Evolutionary conservation across 805 yeast genomes (phyloP), one percentile per base, ranked within the genome.

Genomic region (Gaillardinia entomophila): DNA sequence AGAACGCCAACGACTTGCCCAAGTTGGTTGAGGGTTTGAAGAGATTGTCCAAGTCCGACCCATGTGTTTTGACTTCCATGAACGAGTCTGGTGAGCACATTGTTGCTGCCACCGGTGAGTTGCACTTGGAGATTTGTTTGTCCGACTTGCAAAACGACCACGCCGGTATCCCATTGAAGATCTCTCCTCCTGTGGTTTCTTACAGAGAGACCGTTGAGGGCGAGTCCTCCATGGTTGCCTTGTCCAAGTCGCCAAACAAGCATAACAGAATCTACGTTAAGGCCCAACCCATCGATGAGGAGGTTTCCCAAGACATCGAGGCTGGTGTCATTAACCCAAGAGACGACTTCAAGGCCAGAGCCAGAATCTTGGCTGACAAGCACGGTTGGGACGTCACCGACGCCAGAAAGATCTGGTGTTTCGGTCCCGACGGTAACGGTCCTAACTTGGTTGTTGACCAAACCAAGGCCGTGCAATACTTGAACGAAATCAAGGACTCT

Each of bases 371-470:
- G 79, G 97, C 97, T 66, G 97, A 90, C 69, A 96, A 92, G 69
- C 92, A 71, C 82, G 96, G 90, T 56, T 90, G 98, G 98, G 97
- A 90, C 68, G 97, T 92, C 67, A 80, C 96, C 56, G 98, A 90
- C 66, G 98, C 97, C 74, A 89, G 98, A 84, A 90, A 92, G 92
- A 92, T 90, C 66, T 90, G 98, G 98, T 87, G 96, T 84, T 90
- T 90, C 88, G 98, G 98, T 77, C 97, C 98, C 68, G 98, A 90
- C 66, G 97, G 97, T 73, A 81, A 76, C 69, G 98, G 98, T 75
- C 89, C 98, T 62, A 90, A 90, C 79, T 72, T 92, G 64, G 97
- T 90, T 64, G 95, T 90, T 71, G 98, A 90, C 78, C 97, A 89
- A 76, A 90, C 97, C 64, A 90, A 90, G 90, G 98, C 98, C 62